These are phyloP conservation scores for Argentina anserina DNA, from an alignment of 306 rosid genomes.

Conservation along the genomic window DNA sequence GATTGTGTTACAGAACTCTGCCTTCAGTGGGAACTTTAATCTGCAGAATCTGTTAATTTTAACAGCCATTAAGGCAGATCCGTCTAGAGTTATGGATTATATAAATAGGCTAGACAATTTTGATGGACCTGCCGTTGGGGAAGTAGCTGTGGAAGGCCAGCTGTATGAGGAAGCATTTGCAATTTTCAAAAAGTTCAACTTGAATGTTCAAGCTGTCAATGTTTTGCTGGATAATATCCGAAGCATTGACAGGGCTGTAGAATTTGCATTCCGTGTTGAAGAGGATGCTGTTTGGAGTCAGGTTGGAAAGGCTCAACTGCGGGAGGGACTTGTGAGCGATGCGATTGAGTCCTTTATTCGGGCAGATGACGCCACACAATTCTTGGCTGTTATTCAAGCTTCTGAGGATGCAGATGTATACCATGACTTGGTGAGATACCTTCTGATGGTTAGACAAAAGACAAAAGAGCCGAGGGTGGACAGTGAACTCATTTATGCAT, in stretches of 20 bases:
- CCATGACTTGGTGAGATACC: slow-evolving; percentile 90
- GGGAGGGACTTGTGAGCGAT: slow-evolving; percentile 96
- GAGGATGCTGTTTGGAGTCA: slow-evolving; percentile 99
- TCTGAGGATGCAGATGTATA: slow-evolving; percentile 77
- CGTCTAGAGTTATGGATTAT: slow-evolving; percentile 98
- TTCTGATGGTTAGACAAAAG: slow-evolving; percentile 98
- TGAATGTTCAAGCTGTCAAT: slow-evolving; percentile 97
- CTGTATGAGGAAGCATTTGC: slow-evolving; percentile 90
- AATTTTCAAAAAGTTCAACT: slow-evolving; percentile 95
- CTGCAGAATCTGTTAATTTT: slow-evolving; percentile 90
- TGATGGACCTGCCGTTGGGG: slow-evolving; percentile 99
- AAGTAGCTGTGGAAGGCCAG: slow-evolving; percentile 93
- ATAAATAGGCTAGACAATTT: slow-evolving; percentile 90
- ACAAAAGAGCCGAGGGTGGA: slow-evolving; percentile 95
- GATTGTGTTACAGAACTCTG: slow-evolving; percentile 99
- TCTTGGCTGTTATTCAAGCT: slow-evolving; percentile 90
- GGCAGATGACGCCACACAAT: slow-evolving; percentile 91
- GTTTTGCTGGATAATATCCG: slow-evolving; percentile 81
- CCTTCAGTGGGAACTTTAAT: slow-evolving; percentile 98
- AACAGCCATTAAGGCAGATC: slow-evolving; percentile 98
- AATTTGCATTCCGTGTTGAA: slow-evolving; percentile 97
- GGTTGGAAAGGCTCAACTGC: slow-evolving; percentile 96
- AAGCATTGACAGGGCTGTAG: slow-evolving; percentile 94
- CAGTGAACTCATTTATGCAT: slow-evolving; percentile 97
- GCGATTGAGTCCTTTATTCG: slow-evolving; percentile 96